Conservation (phyloP, 176 grass and related monocot species). For the Oryza punctata region DNA sequence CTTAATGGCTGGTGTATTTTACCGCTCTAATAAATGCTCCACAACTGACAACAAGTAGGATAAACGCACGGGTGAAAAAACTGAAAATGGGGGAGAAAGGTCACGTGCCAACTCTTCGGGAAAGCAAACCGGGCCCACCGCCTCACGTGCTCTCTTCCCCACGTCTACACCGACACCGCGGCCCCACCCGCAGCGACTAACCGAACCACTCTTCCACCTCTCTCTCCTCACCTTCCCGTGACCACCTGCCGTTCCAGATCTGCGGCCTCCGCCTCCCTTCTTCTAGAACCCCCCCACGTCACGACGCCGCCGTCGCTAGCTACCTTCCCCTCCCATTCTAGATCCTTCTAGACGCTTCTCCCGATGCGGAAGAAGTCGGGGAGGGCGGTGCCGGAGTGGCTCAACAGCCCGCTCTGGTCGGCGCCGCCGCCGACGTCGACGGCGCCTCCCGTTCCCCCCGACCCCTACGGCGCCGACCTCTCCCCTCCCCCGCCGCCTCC, state of each 20-base stretch:
- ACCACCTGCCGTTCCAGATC: not conserved
- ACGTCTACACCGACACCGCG: not conserved
- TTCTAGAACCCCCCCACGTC: not conserved
- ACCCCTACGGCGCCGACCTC: constrained; percentile 51
- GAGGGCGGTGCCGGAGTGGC: constrained; percentile 76
- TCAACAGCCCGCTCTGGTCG: constrained; percentile 88
- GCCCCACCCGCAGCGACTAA: not conserved
- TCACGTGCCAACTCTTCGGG: not conserved
- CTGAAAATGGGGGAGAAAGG: too few relatives aligned
- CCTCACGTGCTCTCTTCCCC: too few relatives aligned
- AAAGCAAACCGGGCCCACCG: not conserved
- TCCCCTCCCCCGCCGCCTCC: constrained; percentile 17
- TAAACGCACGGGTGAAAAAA: too few relatives aligned
- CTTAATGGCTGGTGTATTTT: too few relatives aligned
- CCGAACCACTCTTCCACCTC: not conserved
- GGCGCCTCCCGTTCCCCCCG: constrained; percentile 15
- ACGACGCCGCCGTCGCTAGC: not conserved
- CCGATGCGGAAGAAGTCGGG: constrained; percentile 42
- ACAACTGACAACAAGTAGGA: too few relatives aligned
- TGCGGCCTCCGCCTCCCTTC: not conserved
- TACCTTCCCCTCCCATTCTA: too few relatives aligned
- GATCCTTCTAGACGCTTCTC: not conserved
- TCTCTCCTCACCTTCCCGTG: not conserved
- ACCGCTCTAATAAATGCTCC: too few relatives aligned
- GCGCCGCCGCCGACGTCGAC: constrained; percentile 37